These are phyloP conservation scores for Vigna reflexopilosa DNA, from an alignment of 306 rosid species.

Conservation along the genomic window DNA sequence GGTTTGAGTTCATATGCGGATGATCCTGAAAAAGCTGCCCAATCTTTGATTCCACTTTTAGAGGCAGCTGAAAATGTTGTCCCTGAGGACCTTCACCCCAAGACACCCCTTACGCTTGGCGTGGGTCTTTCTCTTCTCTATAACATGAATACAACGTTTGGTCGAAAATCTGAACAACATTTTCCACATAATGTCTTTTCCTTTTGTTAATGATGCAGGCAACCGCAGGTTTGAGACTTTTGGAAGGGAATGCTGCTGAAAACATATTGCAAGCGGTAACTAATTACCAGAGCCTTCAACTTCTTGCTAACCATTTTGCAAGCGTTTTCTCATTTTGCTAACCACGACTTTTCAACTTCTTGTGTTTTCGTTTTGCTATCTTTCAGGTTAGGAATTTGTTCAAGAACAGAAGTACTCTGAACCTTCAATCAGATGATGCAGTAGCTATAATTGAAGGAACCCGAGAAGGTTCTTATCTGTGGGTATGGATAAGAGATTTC, in stretches of 20 bases:
- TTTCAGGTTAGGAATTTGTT: conserved; percentile 68
- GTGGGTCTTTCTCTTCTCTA: conserved; percentile 37
- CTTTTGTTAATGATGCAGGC: conserved; percentile 20
- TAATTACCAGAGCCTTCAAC: not conserved
- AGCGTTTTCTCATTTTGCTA: not conserved
- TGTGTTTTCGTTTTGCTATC: not conserved
- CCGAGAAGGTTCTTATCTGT: conserved; percentile 76
- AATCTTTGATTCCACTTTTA: conserved; percentile 63
- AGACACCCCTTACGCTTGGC: conserved; percentile 80
- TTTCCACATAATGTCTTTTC: too few species aligned
- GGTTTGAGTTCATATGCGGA: conserved; percentile 71
- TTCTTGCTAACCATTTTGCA: too few species aligned
- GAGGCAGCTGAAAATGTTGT: conserved; percentile 62
- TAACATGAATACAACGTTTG: too few species aligned
- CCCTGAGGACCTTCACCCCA: conserved; percentile 56
- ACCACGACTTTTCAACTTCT: not conserved
- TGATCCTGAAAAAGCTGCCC: conserved; percentile 65
- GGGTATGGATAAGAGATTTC: not conserved
- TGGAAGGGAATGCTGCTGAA: conserved; percentile 36
- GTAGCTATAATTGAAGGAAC: conserved; percentile 70
- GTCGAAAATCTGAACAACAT: too few species aligned
- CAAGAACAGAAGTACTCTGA: conserved; percentile 55
- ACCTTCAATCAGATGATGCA: conserved; percentile 44
- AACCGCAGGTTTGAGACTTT: conserved; percentile 42
- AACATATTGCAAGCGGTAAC: conserved; percentile 37